Evolutionary conservation across 306 rosid genomes (phyloP).

Genomic region (Albizia julibrissin): DNA sequence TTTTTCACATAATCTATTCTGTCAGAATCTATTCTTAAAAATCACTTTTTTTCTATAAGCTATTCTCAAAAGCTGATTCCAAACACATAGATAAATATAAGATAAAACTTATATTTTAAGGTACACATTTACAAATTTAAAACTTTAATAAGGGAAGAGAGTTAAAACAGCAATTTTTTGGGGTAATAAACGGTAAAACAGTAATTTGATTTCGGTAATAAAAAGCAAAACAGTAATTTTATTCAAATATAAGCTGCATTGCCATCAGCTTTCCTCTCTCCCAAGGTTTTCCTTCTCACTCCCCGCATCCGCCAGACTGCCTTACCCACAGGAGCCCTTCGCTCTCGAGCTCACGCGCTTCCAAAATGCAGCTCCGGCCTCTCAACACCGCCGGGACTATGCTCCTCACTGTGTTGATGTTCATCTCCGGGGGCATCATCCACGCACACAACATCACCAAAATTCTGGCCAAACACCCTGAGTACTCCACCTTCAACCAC

Average conservation of each 20-base stretch:
- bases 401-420: conserved; percentile 29
- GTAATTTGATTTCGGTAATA: too few relatives aligned
- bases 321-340: neutral
- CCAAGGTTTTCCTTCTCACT: neutral
- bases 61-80: too few relatives aligned
- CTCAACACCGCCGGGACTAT: neutral
- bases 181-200: too few relatives aligned
- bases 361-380: conserved; percentile 49
- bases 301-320: neutral
- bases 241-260: conserved; percentile 22
- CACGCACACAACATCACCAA: conserved; percentile 66
- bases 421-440: conserved; percentile 4
- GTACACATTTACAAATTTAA: too few relatives aligned
- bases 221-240: conserved; percentile 45
- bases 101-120: too few relatives aligned
- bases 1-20: too few relatives aligned
- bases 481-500: conserved; percentile 77
- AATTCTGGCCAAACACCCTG: conserved; percentile 65
- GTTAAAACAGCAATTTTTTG: too few relatives aligned
- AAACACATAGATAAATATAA: too few relatives aligned
- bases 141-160: too few relatives aligned
- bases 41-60: too few relatives aligned
- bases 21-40: too few relatives aligned
- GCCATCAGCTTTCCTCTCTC: neutral
- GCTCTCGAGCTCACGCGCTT: neutral